Evolutionary conservation across 2,329 filamentous ascomycete genomes (phyloP).

Genomic region (Ophiostoma sp.): DNA sequence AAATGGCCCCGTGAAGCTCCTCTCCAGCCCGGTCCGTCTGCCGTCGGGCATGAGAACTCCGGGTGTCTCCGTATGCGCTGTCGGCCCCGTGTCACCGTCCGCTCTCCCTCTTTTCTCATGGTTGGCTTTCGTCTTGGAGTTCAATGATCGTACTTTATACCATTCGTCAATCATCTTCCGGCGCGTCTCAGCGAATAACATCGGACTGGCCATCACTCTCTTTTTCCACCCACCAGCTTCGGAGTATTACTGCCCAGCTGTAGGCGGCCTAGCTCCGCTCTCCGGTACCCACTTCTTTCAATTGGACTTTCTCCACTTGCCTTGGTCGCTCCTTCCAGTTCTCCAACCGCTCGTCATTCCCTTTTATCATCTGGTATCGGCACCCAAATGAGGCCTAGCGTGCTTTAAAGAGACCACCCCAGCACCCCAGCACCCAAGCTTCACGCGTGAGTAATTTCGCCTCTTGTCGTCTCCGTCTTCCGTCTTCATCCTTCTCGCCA

Average conservation of each 20-base stretch:
- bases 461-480: conserved; percentile 4
- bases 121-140: no score
- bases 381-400: not conserved
- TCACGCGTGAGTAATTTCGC: conserved; percentile 10
- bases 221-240: not conserved
- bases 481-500: not conserved
- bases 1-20: no score
- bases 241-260: not conserved
- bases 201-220: not conserved
- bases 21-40: no score
- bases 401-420: not conserved
- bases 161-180: not conserved
- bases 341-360: conserved; percentile 2
- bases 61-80: no score
- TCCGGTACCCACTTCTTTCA: not conserved
- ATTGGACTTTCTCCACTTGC: not conserved
- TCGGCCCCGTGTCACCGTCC: no score
- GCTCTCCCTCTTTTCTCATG: no score
- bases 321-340: not conserved
- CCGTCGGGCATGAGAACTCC: no score
- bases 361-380: not conserved
- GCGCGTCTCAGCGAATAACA: conserved; percentile 1
- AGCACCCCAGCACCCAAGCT: no score
- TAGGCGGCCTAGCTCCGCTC: not conserved
- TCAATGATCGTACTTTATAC: no score